phyloP scores from a whole-genome alignment of 352 stramenopile genomes.

The Aphanomyces euteiches region DNA sequence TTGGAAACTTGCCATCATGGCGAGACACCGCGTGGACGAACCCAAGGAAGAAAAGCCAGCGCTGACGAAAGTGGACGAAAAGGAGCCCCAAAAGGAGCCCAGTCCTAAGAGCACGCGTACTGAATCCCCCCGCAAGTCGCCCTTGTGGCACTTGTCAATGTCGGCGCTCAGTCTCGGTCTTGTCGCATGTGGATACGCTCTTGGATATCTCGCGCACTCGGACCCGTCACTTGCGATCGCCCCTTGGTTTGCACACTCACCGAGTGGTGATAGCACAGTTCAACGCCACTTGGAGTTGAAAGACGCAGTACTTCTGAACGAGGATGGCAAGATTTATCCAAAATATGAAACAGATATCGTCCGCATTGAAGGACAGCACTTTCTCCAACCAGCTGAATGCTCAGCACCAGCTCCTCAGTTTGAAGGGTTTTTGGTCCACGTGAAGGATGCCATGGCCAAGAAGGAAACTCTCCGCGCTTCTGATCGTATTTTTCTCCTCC shows the following conservation, averaged over 20 bases:
- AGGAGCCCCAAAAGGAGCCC: neutral
- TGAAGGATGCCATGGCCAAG: slow-evolving; percentile 18
- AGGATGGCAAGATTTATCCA: neutral
- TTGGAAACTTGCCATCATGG: neutral
- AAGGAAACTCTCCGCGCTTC: neutral
- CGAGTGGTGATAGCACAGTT: neutral
- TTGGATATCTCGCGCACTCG: neutral
- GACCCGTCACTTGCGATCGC: neutral
- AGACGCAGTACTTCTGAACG: neutral
- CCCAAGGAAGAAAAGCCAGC: neutral
- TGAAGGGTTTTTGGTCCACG: neutral
- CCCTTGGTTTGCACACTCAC: neutral
- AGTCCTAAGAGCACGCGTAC: neutral
- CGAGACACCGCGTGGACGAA: neutral
- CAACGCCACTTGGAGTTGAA: slow-evolving; percentile 1
- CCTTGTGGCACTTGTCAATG: neutral
- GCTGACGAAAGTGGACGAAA: neutral
- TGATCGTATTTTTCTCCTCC: slow-evolving; percentile 65
- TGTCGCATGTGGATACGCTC: slow-evolving; percentile 2
- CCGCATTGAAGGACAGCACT: slow-evolving; percentile 19
- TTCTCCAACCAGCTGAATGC: slow-evolving; percentile 4
- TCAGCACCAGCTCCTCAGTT: neutral
- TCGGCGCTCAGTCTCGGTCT: neutral
- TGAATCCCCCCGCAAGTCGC: neutral
- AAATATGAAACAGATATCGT: slow-evolving; percentile 27